Evolutionary conservation across 78 protist genomes (phyloP).

Genomic region (Planoprotostelium fungivorum): DNA sequence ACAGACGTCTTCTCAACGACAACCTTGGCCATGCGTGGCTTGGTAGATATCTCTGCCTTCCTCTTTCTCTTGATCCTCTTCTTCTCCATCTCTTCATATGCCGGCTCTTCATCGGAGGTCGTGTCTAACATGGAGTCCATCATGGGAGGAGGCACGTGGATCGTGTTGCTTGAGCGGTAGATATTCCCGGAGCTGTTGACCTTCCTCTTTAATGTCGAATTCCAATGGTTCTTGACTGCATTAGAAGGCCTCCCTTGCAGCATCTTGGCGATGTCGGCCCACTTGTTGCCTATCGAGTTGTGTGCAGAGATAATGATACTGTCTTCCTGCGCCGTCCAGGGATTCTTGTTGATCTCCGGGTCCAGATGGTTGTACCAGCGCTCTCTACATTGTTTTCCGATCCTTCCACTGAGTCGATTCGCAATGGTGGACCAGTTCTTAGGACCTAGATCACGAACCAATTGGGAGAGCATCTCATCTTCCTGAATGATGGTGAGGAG

Average conservation of each 20-base stretch:
- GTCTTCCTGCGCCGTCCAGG: constrained; percentile 87
- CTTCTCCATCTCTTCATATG: not conserved
- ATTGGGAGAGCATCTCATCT: constrained; percentile 36
- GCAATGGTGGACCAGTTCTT: constrained; percentile 65
- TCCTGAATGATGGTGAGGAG: constrained; percentile 3
- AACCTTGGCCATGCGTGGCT: not conserved
- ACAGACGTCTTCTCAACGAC: not conserved
- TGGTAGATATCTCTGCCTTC: not conserved
- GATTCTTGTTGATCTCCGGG: constrained; percentile 64
- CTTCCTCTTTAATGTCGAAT: constrained; percentile 60
- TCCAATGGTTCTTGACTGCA: constrained; percentile 91
- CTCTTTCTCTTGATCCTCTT: not conserved
- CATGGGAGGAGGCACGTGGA: not conserved
- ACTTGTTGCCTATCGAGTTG: constrained; percentile 67
- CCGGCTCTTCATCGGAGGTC: too few relatives aligned
- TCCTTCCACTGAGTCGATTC: constrained; percentile 46
- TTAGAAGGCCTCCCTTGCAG: constrained; percentile 89
- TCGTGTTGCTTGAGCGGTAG: not conserved
- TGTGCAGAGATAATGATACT: constrained; percentile 65
- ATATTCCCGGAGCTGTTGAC: not conserved
- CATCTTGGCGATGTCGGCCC: constrained; percentile 79
- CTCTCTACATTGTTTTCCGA: constrained; percentile 70
- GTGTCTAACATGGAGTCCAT: not conserved
- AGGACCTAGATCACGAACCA: constrained; percentile 45
- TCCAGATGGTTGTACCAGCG: constrained; percentile 83